phyloP scores from a whole-genome alignment of 495 filamentous ascomycete species.

The Xylaria scruposa region DNA sequence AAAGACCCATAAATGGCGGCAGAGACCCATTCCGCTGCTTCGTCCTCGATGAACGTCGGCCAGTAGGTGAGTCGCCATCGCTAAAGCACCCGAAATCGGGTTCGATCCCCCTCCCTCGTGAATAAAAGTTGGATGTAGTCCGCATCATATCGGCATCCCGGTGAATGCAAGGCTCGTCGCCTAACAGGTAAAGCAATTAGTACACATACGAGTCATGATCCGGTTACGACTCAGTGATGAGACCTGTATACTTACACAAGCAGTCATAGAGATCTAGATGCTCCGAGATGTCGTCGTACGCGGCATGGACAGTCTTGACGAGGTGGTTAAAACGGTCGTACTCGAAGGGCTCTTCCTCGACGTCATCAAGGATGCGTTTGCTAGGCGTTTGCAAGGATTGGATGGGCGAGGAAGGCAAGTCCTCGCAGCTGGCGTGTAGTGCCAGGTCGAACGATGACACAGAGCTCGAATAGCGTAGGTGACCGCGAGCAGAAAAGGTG shows the following conservation, averaged over 20 bases:
- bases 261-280: conserved; percentile 55
- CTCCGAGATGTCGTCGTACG: conserved; percentile 12
- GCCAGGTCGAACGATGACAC: conserved; percentile 56
- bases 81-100: conserved; percentile 68
- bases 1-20: conserved; percentile 65
- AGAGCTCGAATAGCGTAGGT: conserved; percentile 62
- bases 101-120: conserved; percentile 46
- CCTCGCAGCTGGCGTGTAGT: conserved; percentile 43
- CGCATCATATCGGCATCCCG: conserved; percentile 46
- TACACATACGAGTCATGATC: not conserved
- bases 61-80: conserved; percentile 63
- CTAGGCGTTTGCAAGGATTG: conserved; percentile 46
- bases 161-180: conserved; percentile 53
- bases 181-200: conserved; percentile 36
- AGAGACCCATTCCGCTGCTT: conserved; percentile 67
- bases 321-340: conserved; percentile 62
- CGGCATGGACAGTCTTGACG: conserved; percentile 43
- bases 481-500: conserved; percentile 63
- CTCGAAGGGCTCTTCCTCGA: conserved; percentile 61
- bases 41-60: conserved; percentile 61
- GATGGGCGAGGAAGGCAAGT: conserved; percentile 54
- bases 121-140: conserved; percentile 46
- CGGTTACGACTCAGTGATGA: not conserved
- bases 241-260: conserved; percentile 53
- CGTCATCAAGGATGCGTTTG: conserved; percentile 60